Conservation (phyloP, 1,284 basidiomycete genomes). For the Irpex rosettiformis region DNA sequence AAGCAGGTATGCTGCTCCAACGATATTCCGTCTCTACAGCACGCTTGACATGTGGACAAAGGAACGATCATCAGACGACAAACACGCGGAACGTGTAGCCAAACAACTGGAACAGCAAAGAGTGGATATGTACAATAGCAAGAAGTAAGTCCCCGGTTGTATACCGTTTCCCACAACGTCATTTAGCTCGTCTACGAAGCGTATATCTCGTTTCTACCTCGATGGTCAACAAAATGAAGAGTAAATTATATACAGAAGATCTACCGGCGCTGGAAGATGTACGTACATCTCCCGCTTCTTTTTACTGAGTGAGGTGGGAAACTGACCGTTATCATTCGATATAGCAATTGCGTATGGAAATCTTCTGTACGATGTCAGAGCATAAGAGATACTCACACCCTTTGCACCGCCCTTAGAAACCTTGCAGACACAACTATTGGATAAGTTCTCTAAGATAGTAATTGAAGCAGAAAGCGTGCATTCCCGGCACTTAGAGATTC, state of each 20-base stretch:
- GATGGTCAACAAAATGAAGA: conserved; percentile 65
- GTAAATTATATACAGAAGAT: conserved; percentile 65
- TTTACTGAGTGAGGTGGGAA: conserved; percentile 10
- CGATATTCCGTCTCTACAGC: not conserved
- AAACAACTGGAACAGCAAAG: conserved; percentile 73
- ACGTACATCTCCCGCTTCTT: conserved; percentile 28
- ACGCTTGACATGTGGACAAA: conserved; percentile 26
- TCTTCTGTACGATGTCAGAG: not conserved
- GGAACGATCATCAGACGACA: conserved; percentile 69
- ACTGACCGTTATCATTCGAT: not conserved
- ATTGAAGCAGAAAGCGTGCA: conserved; percentile 57
- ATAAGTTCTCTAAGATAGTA: conserved; percentile 49
- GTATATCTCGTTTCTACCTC: conserved; percentile 68
- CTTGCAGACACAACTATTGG: conserved; percentile 60
- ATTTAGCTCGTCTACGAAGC: conserved; percentile 32
- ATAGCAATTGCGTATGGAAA: conserved; percentile 65
- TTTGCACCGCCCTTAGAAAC: conserved; percentile 41
- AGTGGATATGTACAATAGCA: conserved; percentile 73
- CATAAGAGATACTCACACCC: not conserved
- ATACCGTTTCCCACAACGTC: not conserved
- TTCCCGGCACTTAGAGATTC: conserved; percentile 49
- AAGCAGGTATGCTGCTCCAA: conserved; percentile 54
- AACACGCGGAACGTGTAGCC: conserved; percentile 68
- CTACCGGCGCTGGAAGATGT: conserved; percentile 71
- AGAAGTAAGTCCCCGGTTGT: conserved; percentile 53